Evolutionary conservation across 805 yeast genomes (phyloP), one percentile per base, ranked within the genome.

Genomic region (Metschnikowia kunwiensis): DNA sequence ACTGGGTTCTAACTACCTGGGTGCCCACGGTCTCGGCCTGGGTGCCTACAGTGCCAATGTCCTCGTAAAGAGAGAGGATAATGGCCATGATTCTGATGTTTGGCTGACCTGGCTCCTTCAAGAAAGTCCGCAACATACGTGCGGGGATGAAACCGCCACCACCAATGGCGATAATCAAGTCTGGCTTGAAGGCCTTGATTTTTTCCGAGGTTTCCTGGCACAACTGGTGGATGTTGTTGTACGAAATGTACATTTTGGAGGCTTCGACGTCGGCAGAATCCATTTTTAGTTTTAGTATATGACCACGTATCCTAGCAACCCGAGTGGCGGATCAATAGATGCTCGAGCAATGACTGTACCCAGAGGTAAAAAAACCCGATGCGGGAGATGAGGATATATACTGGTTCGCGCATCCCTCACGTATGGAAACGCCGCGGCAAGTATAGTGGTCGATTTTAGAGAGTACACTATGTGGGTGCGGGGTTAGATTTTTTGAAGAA

Each of bases 121-220:
- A 70, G 63, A 91, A 93, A 2, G 97, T 81, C 61, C 98, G 79
- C 59, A 91, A 74, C 65, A 93, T 93, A 61, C 98, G 79, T 7
- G 98, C 97, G 18, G 97, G 98, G 40, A 91, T 93, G 62, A 91
- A 86, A 2, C 97, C 98, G 58, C 98, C 96, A 52, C 96, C 96
- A 55, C 95, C 98, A 54, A 91, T 87, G 50, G 97, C 97, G 45
- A 91, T 86, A 64, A 56, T 79, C 84, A 26, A 77, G 64, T 32
- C 55, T 27, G 63, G 46, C 66, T 56, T 53, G 61, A 49, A 49
- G 41, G 59, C 68, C 51, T 69, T 61, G 51, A 82, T 70, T 35
- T 66, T 60, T 24, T 58, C 68, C 8, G 86, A 85, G 10, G 77
- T 68, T 54, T 75, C 72, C 63, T 83, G 86, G 58, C 95, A 86